Percentiles rank a stretch among this genome's conserved stretches.
Evolutionary conservation across 108 stramenopile genomes (phyloP).

Genomic region (Fragilariopsis cylindrus): DNA sequence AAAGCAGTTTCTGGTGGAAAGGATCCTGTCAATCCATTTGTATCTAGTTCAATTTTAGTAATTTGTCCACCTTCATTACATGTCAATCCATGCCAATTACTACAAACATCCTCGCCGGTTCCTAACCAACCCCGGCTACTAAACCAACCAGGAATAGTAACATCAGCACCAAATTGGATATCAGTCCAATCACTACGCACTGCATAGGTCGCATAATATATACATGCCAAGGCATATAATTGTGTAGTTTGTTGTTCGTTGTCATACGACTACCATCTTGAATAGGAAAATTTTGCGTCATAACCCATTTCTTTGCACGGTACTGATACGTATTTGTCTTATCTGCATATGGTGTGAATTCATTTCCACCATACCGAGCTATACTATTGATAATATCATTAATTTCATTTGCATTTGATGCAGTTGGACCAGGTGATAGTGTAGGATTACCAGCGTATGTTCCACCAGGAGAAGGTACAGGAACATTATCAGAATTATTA

Average conservation of each 20-base stretch:
- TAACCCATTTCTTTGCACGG: slow-evolving; percentile 24
- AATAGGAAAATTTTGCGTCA: slow-evolving; percentile 27
- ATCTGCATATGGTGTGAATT: slow-evolving; percentile 8
- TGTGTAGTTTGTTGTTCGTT: slow-evolving; percentile 31
- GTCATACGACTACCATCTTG: slow-evolving; percentile 13
- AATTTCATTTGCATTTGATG: slow-evolving; percentile 16
- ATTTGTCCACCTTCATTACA: slow-evolving; percentile 49
- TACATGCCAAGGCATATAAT: slow-evolving; percentile 36
- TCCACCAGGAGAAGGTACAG: slow-evolving; percentile 13
- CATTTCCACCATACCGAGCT: slow-evolving; percentile 28
- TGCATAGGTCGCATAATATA: slow-evolving; percentile 25
- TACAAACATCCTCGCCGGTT: slow-evolving; percentile 38
- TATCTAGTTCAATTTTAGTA: slow-evolving; percentile 34
- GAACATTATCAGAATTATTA: background rate
- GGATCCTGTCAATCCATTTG: slow-evolving; percentile 42
- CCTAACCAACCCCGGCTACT: slow-evolving; percentile 27
- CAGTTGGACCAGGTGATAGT: slow-evolving; percentile 22
- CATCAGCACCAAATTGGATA: slow-evolving; percentile 18
- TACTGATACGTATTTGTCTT: slow-evolving; percentile 31
- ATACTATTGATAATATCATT: slow-evolving; percentile 11
- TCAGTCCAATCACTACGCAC: slow-evolving; percentile 23
- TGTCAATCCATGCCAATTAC: slow-evolving; percentile 55
- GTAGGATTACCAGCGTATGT: slow-evolving; percentile 5
- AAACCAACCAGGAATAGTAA: slow-evolving; percentile 44
- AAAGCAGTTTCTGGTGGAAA: slow-evolving; percentile 40